A percentile compares a stretch with the other conserved stretches of the same genome.
Evolutionary conservation across 2,329 filamentous ascomycete genomes (phyloP).

Genomic region (Cladorrhinum sp.): DNA sequence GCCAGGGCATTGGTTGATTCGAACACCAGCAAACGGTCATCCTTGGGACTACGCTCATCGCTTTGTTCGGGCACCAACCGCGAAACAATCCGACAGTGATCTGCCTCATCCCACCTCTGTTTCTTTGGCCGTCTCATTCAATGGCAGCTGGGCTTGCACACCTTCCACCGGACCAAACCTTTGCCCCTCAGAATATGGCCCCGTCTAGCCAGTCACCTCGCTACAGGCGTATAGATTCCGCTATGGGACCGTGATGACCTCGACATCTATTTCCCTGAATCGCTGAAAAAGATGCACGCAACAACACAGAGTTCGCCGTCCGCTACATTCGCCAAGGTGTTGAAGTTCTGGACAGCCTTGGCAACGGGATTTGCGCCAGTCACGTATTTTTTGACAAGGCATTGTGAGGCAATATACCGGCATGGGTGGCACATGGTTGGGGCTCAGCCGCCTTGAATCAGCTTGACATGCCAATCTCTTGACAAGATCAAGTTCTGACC

Average conservation of each 20-base stretch:
- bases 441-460: slow-evolving; percentile 15
- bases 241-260: slow-evolving; percentile 9
- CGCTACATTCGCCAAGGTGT: not conserved
- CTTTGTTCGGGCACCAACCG: slow-evolving; percentile 41
- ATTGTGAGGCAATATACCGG: slow-evolving; percentile 3
- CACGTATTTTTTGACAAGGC: slow-evolving; percentile 2
- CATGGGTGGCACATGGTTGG: slow-evolving; percentile 17
- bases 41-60: slow-evolving; percentile 24
- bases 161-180: slow-evolving; percentile 6
- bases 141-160: slow-evolving; percentile 7
- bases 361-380: slow-evolving; percentile 5
- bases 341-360: slow-evolving; percentile 2
- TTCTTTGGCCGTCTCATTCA: slow-evolving; percentile 5
- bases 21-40: slow-evolving; percentile 18
- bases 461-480: slow-evolving; percentile 2
- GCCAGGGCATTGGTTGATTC: slow-evolving; percentile 4
- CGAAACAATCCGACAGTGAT: slow-evolving; percentile 35
- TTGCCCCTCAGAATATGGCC: slow-evolving; percentile 3
- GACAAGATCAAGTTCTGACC: not conserved
- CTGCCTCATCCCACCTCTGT: slow-evolving; percentile 22
- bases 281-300: not conserved
- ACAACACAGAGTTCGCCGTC: not conserved
- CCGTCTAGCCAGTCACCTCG: slow-evolving; percentile 8
- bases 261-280: slow-evolving; percentile 5
- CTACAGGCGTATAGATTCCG: slow-evolving; percentile 10